Evolutionary conservation across 1,284 basidiomycete species (phyloP).

Genomic region (Neolentinus lepideus): DNA sequence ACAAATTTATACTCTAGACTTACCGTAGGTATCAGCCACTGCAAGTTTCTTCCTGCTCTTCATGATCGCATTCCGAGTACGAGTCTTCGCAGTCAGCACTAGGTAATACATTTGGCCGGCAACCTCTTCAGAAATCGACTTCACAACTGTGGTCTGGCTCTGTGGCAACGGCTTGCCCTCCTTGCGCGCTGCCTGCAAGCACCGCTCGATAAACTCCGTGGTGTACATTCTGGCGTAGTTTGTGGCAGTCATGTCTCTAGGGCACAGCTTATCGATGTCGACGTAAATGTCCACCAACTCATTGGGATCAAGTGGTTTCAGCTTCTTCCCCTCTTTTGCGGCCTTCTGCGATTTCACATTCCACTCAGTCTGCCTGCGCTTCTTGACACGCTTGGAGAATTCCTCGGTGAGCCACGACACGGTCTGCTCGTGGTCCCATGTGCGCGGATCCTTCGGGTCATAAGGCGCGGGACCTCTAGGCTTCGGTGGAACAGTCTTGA

Average conservation of each 20-base stretch:
- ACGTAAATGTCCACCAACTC: constrained; percentile 13
- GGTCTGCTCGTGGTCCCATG: constrained; percentile 23
- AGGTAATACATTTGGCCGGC: constrained; percentile 19
- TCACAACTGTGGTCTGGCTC: constrained; percentile 11
- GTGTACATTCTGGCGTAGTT: constrained; percentile 21
- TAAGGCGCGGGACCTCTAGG: constrained; percentile 20
- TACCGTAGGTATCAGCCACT: background rate
- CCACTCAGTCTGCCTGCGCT: constrained; percentile 2
- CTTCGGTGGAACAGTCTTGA: constrained; percentile 22
- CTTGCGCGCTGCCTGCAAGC: constrained; percentile 13
- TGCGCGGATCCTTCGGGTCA: constrained; percentile 22
- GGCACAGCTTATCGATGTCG: constrained; percentile 19
- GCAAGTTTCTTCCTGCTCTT: background rate
- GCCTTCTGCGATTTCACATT: constrained; percentile 11
- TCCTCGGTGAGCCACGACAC: constrained; percentile 18
- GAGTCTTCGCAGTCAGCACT: constrained; percentile 21
- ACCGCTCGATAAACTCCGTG: constrained; percentile 20
- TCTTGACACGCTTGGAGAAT: constrained; percentile 12
- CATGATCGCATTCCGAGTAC: constrained; percentile 18
- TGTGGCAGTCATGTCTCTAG: constrained; percentile 19
- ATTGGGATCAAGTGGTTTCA: constrained; percentile 7
- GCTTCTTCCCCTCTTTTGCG: constrained; percentile 9
- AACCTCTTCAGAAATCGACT: constrained; percentile 15
- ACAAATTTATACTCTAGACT: background rate
- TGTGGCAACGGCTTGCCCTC: background rate